These are phyloP conservation scores for Citrus glauca DNA, from an alignment of 345 rosid genomes.

Conservation along the genomic window DNA sequence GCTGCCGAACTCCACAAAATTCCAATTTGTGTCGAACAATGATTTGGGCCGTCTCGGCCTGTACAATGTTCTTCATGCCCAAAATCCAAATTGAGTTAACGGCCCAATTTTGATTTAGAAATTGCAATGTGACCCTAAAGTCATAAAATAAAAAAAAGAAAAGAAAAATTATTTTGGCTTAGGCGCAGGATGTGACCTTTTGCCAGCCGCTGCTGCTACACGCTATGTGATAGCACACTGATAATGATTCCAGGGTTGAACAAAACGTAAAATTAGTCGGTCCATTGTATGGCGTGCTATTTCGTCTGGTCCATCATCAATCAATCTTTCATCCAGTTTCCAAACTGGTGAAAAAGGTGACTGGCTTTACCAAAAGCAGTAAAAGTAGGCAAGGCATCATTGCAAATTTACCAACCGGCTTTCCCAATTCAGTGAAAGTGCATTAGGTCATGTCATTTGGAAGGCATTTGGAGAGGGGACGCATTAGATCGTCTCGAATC, in stretches of 20 bases:
- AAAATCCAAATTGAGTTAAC: neutral
- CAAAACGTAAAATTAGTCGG: neutral
- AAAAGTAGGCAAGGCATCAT: neutral
- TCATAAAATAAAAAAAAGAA: no score
- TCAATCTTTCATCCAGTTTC: neutral
- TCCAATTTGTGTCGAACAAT: no score
- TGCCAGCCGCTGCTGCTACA: neutral
- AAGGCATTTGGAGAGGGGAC: neutral
- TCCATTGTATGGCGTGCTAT: neutral
- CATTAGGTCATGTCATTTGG: neutral
- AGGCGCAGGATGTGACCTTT: neutral
- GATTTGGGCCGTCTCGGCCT: no score
- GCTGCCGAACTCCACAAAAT: no score
- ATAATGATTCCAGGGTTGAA: slow-evolving; percentile 1
- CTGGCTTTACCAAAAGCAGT: neutral
- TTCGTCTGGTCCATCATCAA: neutral
- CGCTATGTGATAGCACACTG: neutral
- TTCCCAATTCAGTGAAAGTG: neutral
- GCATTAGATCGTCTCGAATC: no score
- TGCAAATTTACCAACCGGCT: neutral
- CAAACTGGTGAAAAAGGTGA: neutral
- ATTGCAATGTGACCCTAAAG: neutral
- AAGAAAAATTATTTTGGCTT: neutral
- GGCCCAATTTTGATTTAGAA: neutral
- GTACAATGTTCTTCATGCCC: neutral